phyloP scores from a whole-genome alignment of 768 basidiomycete species.

The Lactarius evosmus region DNA sequence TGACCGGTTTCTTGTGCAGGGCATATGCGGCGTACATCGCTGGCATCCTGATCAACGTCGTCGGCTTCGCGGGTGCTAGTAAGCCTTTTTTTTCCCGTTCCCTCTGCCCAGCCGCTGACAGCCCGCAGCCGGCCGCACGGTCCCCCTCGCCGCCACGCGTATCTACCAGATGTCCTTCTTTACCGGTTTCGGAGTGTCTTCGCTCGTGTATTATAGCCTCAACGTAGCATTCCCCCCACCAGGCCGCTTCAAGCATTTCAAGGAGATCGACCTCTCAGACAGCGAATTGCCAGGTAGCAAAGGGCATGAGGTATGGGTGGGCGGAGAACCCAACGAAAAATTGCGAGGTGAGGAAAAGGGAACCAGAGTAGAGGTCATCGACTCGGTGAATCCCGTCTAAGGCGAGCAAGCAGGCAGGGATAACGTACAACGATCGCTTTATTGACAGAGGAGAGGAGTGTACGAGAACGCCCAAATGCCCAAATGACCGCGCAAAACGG shows the following conservation, averaged over 20 bases:
- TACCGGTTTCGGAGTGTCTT: slow-evolving; percentile 73
- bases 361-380: neutral
- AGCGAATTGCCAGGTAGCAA: neutral
- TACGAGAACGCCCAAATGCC: neutral
- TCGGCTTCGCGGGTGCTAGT: slow-evolving; percentile 78
- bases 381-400: neutral
- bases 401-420: neutral
- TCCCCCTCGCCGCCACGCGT: slow-evolving; percentile 66
- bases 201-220: slow-evolving; percentile 57
- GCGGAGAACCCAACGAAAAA: neutral
- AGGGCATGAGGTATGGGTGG: neutral
- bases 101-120: slow-evolving; percentile 3
- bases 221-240: slow-evolving; percentile 60
- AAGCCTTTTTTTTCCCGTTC: slow-evolving; percentile 33
- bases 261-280: slow-evolving; percentile 55
- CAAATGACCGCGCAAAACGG: neutral
- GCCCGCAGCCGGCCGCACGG: slow-evolving; percentile 49
- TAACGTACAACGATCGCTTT: slow-evolving; percentile 1
- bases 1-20: slow-evolving; percentile 32
- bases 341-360: neutral
- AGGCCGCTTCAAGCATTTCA: slow-evolving; percentile 46
- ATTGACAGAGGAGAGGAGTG: neutral
- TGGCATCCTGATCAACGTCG: slow-evolving; percentile 79
- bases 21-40: slow-evolving; percentile 65
- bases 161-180: slow-evolving; percentile 80